Evolutionary conservation across 805 yeast species (phyloP).

Genomic region (Huiozyma sinensis): DNA sequence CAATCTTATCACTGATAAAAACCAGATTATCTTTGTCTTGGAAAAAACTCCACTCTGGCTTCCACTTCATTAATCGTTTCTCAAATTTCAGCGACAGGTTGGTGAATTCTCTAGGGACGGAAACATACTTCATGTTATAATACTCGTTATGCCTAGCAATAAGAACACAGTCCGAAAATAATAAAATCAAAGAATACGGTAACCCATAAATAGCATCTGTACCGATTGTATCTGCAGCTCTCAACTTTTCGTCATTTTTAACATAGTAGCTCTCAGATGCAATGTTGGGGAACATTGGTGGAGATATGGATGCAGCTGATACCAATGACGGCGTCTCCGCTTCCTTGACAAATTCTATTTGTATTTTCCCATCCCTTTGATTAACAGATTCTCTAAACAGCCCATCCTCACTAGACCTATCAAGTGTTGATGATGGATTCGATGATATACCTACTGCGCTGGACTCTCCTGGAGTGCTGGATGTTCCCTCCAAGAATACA

Average conservation of each 20-base stretch:
- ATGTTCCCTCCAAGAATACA: slow-evolving; percentile 29
- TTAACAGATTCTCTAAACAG: slow-evolving; percentile 28
- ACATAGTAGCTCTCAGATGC: slow-evolving; percentile 30
- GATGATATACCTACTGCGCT: slow-evolving; percentile 11
- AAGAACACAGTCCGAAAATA: slow-evolving; percentile 65
- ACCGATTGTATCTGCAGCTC: slow-evolving; percentile 49
- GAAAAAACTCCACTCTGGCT: slow-evolving; percentile 58
- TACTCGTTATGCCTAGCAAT: slow-evolving; percentile 52
- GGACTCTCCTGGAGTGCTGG: slow-evolving; percentile 33
- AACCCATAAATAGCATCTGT: slow-evolving; percentile 77
- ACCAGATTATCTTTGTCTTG: slow-evolving; percentile 17
- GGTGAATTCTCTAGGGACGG: slow-evolving; percentile 18
- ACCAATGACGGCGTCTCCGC: not conserved
- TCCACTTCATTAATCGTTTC: slow-evolving; percentile 50
- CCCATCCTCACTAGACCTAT: slow-evolving; percentile 5
- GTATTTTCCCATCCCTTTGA: slow-evolving; percentile 37
- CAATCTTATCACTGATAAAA: slow-evolving; percentile 34
- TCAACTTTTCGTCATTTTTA: slow-evolving; percentile 15
- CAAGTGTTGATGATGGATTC: slow-evolving; percentile 1
- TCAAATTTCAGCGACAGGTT: slow-evolving; percentile 31
- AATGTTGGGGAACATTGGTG: slow-evolving; percentile 35
- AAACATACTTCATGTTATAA: slow-evolving; percentile 22
- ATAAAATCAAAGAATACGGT: slow-evolving; percentile 65
- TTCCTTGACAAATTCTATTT: slow-evolving; percentile 31
- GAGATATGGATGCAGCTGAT: not conserved